Percentiles rank a stretch among this genome's conserved stretches.
phyloP scores from a whole-genome alignment of 176 grass and related monocot species.

The Carex scoparia region DNA sequence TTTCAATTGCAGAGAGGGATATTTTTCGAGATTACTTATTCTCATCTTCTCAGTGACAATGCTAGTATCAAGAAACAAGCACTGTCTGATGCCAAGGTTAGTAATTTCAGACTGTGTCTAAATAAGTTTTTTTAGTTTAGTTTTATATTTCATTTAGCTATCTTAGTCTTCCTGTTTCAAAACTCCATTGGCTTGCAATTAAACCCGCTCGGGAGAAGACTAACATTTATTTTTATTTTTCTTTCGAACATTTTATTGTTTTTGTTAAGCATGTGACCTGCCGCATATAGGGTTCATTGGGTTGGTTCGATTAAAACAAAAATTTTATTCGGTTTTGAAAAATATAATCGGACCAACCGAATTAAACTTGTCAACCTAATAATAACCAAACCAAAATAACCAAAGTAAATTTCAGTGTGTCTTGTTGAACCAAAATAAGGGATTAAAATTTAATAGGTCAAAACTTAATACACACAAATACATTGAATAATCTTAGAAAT shows the following conservation, averaged over 20 bases:
- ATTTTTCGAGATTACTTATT: constrained; percentile 69
- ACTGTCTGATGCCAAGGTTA: constrained; percentile 58
- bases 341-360: no score
- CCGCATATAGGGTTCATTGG: not conserved
- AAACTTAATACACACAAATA: no score
- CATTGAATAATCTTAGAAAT: no score
- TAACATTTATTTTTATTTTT: not conserved
- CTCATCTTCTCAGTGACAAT: constrained; percentile 51
- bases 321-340: no score
- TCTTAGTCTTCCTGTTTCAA: not conserved
- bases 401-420: no score
- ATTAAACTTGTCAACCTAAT: no score
- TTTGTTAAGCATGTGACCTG: not conserved
- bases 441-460: no score
- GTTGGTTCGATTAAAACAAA: no score
- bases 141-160: not conserved
- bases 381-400: no score
- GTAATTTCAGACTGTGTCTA: not conserved
- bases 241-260: not conserved
- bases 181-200: not conserved
- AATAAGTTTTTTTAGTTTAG: not conserved
- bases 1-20: constrained; percentile 43
- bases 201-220: not conserved
- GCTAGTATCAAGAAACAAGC: constrained; percentile 42
- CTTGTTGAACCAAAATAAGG: no score